These are phyloP conservation scores for Zygoascus hellenicus DNA, from an alignment of 1,139 yeast species.

Conservation along the genomic window DNA sequence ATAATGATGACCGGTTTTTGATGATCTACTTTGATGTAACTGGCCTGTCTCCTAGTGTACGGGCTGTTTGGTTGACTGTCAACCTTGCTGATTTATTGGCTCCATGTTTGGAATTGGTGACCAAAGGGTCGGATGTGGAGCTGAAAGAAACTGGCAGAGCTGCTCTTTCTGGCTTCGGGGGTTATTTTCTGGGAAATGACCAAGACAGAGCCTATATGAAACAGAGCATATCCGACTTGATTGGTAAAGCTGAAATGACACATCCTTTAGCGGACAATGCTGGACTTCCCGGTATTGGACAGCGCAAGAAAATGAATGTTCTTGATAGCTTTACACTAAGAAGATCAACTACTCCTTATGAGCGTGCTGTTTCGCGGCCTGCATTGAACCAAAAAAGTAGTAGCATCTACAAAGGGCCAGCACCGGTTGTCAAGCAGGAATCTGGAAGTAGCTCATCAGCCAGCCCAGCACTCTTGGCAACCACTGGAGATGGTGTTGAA, in stretches of 20 bases:
- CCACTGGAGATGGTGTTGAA: not conserved
- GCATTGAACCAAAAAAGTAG: constrained; percentile 9
- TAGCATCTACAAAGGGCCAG: constrained; percentile 11
- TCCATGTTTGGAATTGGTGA: not conserved
- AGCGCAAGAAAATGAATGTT: not conserved
- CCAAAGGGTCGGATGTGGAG: too few species aligned
- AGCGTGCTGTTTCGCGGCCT: constrained; percentile 10
- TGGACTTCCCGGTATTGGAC: not conserved
- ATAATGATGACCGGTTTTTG: not conserved
- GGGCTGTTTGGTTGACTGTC: constrained; percentile 3
- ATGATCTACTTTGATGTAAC: constrained; percentile 5
- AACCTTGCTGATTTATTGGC: not conserved
- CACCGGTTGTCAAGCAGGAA: constrained; percentile 9
- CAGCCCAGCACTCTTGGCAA: not conserved
- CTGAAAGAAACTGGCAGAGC: too few species aligned
- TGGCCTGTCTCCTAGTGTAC: not conserved
- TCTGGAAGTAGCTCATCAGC: not conserved
- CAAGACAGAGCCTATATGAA: not conserved
- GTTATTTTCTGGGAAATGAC: not conserved
- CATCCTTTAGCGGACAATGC: not conserved
- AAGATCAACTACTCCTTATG: constrained; percentile 15
- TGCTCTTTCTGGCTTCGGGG: not conserved
- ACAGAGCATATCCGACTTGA: not conserved
- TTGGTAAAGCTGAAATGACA: not conserved
- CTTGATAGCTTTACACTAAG: constrained; percentile 8